Evolutionary conservation across 208 protist genomes (phyloP).

Genomic region (Leishmania major): DNA sequence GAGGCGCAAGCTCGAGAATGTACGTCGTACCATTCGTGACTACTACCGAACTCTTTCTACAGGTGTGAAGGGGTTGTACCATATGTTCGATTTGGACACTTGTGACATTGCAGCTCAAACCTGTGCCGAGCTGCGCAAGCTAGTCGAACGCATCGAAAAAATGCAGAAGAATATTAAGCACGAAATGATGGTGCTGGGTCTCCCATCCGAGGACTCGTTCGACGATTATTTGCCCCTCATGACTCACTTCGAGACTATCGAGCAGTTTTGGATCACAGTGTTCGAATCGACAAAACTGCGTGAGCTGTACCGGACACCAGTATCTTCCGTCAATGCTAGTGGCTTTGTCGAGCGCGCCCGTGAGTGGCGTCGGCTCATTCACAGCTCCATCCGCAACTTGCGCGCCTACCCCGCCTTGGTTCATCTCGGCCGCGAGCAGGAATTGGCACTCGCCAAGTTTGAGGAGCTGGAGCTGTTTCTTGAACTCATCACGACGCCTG

Average conservation of each 20-base stretch:
- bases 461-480: slow-evolving; percentile 77
- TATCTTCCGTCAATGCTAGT: slow-evolving; percentile 52
- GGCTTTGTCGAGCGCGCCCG: slow-evolving; percentile 79
- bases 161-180: slow-evolving; percentile 60
- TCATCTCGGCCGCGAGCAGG: slow-evolving; percentile 81
- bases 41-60: slow-evolving; percentile 70
- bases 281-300: slow-evolving; percentile 63
- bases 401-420: slow-evolving; percentile 70
- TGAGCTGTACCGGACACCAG: slow-evolving; percentile 74
- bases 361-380: slow-evolving; percentile 78
- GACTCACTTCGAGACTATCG: slow-evolving; percentile 78
- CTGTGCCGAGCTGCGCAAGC: slow-evolving; percentile 70
- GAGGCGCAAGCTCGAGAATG: slow-evolving; percentile 46
- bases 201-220: slow-evolving; percentile 53
- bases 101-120: slow-evolving; percentile 89
- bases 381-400: slow-evolving; percentile 68
- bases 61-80: slow-evolving; percentile 79
- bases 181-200: slow-evolving; percentile 54
- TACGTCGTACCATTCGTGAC: slow-evolving; percentile 47
- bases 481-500: slow-evolving; percentile 69
- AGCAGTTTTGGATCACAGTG: slow-evolving; percentile 82
- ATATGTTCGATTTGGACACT: slow-evolving; percentile 86
- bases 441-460: slow-evolving; percentile 75
- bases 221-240: slow-evolving; percentile 63
- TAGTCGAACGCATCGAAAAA: slow-evolving; percentile 57